Percentiles rank a stretch among this genome's conserved stretches.
Evolutionary conservation across 225 moss, liverwort and hornwort species (phyloP).

Genomic region (Marchantia paleacea): DNA sequence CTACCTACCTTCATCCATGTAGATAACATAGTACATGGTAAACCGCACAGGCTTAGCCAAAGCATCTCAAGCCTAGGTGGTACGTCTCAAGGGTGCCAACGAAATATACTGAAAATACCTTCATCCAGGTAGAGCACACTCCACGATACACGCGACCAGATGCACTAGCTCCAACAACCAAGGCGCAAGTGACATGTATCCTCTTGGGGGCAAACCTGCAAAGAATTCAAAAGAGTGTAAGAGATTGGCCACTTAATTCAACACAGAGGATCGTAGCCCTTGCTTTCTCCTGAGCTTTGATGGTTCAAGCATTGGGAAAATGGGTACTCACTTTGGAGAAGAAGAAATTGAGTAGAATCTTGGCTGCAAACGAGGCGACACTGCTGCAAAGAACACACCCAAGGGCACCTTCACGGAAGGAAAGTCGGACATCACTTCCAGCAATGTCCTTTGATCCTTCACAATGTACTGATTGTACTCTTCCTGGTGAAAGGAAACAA

Average conservation of each 20-base stretch:
- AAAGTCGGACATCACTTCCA: slow-evolving; percentile 81
- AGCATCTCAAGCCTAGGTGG: too few relatives aligned
- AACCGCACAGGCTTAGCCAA: not conserved
- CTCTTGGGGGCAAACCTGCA: slow-evolving; percentile 40
- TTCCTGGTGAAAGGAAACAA: slow-evolving; percentile 38
- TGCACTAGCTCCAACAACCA: slow-evolving; percentile 63
- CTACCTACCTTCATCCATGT: too few relatives aligned
- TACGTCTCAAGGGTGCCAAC: too few relatives aligned
- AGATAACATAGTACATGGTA: too few relatives aligned
- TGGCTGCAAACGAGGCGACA: slow-evolving; percentile 69
- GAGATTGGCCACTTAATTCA: not conserved
- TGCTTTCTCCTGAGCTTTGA: not conserved
- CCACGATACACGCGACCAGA: slow-evolving; percentile 80
- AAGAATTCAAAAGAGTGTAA: not conserved
- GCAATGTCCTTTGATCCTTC: slow-evolving; percentile 63
- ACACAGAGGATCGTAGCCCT: not conserved
- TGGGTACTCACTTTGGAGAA: slow-evolving; percentile 54
- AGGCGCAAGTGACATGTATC: slow-evolving; percentile 93
- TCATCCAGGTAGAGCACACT: slow-evolving; percentile 98
- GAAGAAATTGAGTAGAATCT: slow-evolving; percentile 97
- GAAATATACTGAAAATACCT: slow-evolving; percentile 26
- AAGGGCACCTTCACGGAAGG: slow-evolving; percentile 75
- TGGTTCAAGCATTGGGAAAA: not conserved
- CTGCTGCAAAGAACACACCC: slow-evolving; percentile 88
- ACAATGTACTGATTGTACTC: slow-evolving; percentile 75